phyloP scores from a whole-genome alignment of 2,329 filamentous ascomycete genomes.

The Aureobasidium zeae region DNA sequence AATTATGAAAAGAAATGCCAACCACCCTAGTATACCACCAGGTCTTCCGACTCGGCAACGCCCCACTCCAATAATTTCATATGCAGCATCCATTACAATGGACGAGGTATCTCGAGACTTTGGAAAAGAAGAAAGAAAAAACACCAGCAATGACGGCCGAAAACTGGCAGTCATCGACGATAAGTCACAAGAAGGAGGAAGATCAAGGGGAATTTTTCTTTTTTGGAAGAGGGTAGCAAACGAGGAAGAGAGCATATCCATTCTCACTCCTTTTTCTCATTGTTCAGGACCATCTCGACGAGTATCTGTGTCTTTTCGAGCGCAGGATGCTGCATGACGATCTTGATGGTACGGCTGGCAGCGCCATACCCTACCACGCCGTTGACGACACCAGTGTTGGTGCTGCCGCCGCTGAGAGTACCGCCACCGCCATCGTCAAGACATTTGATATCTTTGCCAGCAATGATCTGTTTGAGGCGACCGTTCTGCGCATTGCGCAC shows the following conservation, averaged over 20 bases:
- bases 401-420: constrained; percentile 42
- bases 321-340: constrained; percentile 91
- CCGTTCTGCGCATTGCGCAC: constrained; percentile 96
- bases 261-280: constrained; percentile 45
- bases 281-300: constrained; percentile 84
- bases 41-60: no score
- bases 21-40: no score
- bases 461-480: constrained; percentile 84
- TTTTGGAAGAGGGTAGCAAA: no score
- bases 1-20: no score
- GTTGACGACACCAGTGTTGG: constrained; percentile 24
- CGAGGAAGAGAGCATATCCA: neutral
- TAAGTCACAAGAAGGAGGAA: neutral
- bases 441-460: constrained; percentile 79
- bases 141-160: neutral
- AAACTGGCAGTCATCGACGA: neutral
- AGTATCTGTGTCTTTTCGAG: constrained; percentile 76
- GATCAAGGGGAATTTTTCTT: no score
- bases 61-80: constrained; percentile 4
- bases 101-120: constrained; percentile 4
- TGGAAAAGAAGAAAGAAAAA: neutral
- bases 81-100: constrained; percentile 8
- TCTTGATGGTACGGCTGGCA: constrained; percentile 68
- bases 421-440: constrained; percentile 73
- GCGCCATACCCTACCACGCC: constrained; percentile 28